Evolutionary conservation across 2,329 filamentous ascomycete genomes (phyloP), one percentile per base, ranked within the genome.

Genomic region (Emmonsiellopsis sp.): DNA sequence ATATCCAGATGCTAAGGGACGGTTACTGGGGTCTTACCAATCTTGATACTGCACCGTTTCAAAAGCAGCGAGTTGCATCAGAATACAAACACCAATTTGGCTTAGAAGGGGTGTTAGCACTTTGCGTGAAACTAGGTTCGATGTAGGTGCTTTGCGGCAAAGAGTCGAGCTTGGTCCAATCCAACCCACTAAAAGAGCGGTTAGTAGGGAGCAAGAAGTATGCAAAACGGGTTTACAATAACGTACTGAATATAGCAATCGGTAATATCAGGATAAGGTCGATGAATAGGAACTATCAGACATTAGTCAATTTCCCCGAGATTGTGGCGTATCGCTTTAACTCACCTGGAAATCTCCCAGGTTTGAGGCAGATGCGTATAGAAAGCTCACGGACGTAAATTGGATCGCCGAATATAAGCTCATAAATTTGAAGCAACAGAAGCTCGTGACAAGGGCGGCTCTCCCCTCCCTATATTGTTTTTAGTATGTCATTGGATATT

Each of bases 391-490:
- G 0, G 89, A 89, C 7, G 89, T 95, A 75, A 98, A 98, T 70
- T 98, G 93, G 60, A 98, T 98, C n/a, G 93, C 92, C 2, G 91
- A 97, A 75, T 98, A 98, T 59, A 98, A 73, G 63, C 88, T 94
- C 94, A 98, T 98, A 73, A 95, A 98, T 75, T 97, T 98, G 80
- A 98, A 98, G 75, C 93, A 98, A 74, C 89, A 94, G 75, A 98
- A 98, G 70, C 90, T 95, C 10, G 93, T 98, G n/a, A 97, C 91
- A 35, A 98, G 79, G 35, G 94, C 89, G 16, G 92, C 92, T 58
- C 94, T 84, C 16, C 93, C 93, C 75, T 98, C 93, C 60, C 90
- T 84, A 70, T 58, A 49, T 5, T 40, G 50, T 37, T 20, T 30
- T 65, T 61, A 67, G 57, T 42, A 51, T 6, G 37, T 9, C 11